Base-by-base conservation (phyloP, 2,329 filamentous ascomycete species). In the Penicillium sp. region DNA sequence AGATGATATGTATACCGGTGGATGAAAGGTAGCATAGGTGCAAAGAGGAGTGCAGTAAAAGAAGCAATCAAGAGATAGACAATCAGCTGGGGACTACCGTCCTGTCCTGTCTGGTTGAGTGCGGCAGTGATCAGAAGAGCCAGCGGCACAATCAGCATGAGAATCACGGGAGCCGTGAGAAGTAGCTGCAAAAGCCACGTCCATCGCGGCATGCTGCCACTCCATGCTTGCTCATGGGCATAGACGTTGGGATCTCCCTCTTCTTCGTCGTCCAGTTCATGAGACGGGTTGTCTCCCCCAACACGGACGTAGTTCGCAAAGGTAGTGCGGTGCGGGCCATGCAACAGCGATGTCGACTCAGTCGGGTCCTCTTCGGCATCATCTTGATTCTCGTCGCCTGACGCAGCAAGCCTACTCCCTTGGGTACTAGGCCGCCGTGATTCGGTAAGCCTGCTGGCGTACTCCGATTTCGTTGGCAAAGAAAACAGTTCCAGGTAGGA, bases 171-270 rank as follows among this genome's bases (percentile, higher is more conserved):
- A 0, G 82, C 87, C 9, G 95, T 74, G 13, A 96, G 65, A 3
- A 97, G 74, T 56, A 96, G 86, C 63, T 99, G 91, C 14, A 95
- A 60, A 35, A 93, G 70, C 93, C 93, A 99, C 14, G 87, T 84
- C 87, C 87, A 96, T 37, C 79, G 81, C 1, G 89, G 89, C 46
- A 97, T 73, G 31, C 79, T 79, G 3, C 80, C 80, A 43, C 89
- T 95, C 93, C 93, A 99, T 12, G 79, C 74, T 68, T 97, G 93
- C 65, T 97, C 93, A 45, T 81, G 74, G 11, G 80, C 80, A 63
- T 85, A 90, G 6, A 77, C 71, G 49, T 70, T 61, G 64, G 62
- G 55, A 44, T 67, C 62, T 31, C 60, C 51, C 38, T 65, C 49
- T 46, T 58, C 52, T 45, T 64, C 50, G 53, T 64, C 47, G 39